phyloP scores from a whole-genome alignment of 169 alveolate genomes.

The Hammondia hammondi region DNA sequence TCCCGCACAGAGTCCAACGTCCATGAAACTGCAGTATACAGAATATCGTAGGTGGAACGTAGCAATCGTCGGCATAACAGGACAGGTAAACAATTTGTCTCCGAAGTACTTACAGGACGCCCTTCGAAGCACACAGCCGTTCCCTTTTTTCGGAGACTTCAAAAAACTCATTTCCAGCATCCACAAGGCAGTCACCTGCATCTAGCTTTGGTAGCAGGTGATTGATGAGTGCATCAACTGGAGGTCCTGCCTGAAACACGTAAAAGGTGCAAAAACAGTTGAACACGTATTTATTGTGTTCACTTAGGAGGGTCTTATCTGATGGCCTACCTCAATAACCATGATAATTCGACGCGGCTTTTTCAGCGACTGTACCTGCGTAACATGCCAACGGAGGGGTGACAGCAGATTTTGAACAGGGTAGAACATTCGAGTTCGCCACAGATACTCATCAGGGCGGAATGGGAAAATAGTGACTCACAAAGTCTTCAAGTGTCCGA shows the following conservation, averaged over 20 bases:
- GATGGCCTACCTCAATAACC: conserved; percentile 76
- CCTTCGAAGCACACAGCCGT: conserved; percentile 54
- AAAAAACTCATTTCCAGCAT: conserved; percentile 89
- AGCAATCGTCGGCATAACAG: background rate
- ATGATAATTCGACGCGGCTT: conserved; percentile 82
- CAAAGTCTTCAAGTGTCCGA: conserved; percentile 78
- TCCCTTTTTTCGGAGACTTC: conserved; percentile 80
- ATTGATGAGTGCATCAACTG: conserved; percentile 75
- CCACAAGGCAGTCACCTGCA: conserved; percentile 81
- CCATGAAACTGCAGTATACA: conserved; percentile 74
- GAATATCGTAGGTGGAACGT: background rate
- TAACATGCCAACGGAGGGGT: background rate
- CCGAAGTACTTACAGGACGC: conserved; percentile 66
- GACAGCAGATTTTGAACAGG: background rate
- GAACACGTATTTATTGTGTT: background rate
- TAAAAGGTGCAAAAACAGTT: background rate
- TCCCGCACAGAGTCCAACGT: conserved; percentile 90
- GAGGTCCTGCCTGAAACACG: conserved; percentile 72
- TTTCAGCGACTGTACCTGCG: conserved; percentile 74
- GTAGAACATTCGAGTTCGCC: background rate
- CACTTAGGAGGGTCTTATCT: background rate
- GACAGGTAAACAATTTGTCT: background rate
- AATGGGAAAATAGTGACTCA: conserved; percentile 32
- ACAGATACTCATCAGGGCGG: background rate
- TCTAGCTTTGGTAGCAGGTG: conserved; percentile 71